Conservation (phyloP, 805 yeast species). For the Saturnispora galanensis region DNA sequence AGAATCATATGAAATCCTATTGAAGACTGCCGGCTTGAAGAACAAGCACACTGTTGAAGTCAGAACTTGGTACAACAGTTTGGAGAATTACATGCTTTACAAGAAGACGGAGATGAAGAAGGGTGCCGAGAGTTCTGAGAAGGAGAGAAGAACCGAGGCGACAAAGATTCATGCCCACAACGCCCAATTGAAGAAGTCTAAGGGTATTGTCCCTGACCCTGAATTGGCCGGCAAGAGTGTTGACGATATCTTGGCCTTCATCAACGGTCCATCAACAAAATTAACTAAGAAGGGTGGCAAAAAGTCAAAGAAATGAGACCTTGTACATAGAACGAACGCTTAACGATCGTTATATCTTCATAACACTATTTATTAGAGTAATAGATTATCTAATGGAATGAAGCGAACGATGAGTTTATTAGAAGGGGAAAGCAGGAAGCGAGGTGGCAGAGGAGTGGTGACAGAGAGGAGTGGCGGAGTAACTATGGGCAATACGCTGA, state of each 20-base stretch:
- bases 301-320: conserved; percentile 15
- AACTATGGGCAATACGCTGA: no score
- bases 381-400: not conserved
- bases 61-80: conserved; percentile 50
- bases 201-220: conserved; percentile 33
- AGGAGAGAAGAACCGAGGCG: conserved; percentile 17
- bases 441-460: no score
- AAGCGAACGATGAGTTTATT: no score
- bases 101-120: conserved; percentile 13
- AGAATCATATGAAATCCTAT: conserved; percentile 48
- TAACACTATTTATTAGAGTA: conserved; percentile 3
- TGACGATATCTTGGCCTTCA: conserved; percentile 62
- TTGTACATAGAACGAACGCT: not conserved
- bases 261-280: conserved; percentile 42
- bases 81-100: conserved; percentile 37
- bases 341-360: no score
- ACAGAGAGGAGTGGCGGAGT: no score
- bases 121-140: conserved; percentile 16
- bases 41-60: conserved; percentile 62
- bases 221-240: conserved; percentile 55
- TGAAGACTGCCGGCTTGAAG: conserved; percentile 51
- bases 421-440: no score
- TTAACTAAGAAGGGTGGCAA: conserved; percentile 25
- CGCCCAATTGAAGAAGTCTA: conserved; percentile 24
- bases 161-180: conserved; percentile 15